Conservation (phyloP, 257 asterid species). For the Solanum chiquidenum region DNA sequence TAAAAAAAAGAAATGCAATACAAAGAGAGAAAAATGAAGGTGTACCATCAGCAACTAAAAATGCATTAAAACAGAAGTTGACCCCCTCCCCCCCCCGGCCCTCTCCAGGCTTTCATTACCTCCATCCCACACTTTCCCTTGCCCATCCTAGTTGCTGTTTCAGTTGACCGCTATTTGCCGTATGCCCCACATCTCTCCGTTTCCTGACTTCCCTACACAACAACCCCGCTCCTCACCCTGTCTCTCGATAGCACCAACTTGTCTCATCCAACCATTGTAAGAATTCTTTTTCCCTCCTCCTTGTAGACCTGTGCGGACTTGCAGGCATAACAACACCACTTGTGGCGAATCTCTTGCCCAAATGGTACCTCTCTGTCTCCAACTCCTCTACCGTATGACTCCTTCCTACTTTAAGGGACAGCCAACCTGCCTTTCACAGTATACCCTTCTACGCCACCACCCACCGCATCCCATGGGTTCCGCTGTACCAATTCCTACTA, state of each 20-base stretch:
- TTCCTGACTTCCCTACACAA: background rate
- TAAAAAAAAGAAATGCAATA: background rate
- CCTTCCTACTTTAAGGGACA: background rate
- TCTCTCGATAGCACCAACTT: background rate
- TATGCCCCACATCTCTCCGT: background rate
- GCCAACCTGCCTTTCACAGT: background rate
- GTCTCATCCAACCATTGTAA: background rate
- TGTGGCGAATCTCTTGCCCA: background rate
- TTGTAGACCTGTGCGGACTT: background rate
- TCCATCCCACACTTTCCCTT: background rate
- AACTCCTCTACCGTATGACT: background rate
- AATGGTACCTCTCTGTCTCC: background rate
- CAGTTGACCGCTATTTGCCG: background rate
- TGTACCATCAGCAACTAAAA: background rate
- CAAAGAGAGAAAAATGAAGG: background rate
- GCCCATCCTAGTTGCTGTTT: background rate
- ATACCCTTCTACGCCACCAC: background rate
- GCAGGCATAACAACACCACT: background rate
- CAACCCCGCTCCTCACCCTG: too few species aligned
- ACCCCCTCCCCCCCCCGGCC: background rate
- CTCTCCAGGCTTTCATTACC: background rate
- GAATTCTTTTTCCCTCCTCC: background rate
- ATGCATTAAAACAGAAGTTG: background rate
- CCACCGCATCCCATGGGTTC: background rate
- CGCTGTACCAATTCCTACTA: background rate